Evolutionary conservation across 352 stramenopile species (phyloP).

Genomic region (Phytophthora idaei): DNA sequence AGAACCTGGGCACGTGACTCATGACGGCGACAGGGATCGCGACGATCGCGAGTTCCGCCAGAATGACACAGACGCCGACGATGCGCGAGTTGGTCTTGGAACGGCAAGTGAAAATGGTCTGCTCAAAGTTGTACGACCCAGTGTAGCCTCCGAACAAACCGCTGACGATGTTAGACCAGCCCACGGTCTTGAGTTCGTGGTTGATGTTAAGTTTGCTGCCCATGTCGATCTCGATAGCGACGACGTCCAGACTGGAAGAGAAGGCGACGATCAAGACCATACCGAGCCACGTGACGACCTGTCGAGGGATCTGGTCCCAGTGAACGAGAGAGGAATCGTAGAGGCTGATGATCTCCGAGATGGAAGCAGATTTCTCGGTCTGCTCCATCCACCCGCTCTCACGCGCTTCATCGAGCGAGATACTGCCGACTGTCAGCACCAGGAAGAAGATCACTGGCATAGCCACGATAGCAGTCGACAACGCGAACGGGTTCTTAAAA

Average conservation of each 20-base stretch:
- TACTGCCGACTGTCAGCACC: slow-evolving; percentile 68
- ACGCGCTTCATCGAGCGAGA: slow-evolving; percentile 89
- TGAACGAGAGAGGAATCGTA: slow-evolving; percentile 91
- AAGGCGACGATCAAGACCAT: slow-evolving; percentile 98
- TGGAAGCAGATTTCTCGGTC: slow-evolving; percentile 50
- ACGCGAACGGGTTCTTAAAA: slow-evolving; percentile 65
- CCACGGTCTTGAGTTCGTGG: slow-evolving; percentile 93
- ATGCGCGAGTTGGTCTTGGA: slow-evolving; percentile 89
- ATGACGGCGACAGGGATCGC: slow-evolving; percentile 93
- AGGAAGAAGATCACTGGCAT: slow-evolving; percentile 93
- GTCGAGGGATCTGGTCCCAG: slow-evolving; percentile 85
- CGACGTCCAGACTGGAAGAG: slow-evolving; percentile 95
- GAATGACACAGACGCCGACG: slow-evolving; percentile 89
- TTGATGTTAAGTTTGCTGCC: slow-evolving; percentile 93
- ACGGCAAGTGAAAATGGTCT: slow-evolving; percentile 97
- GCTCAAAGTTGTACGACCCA: slow-evolving; percentile 98
- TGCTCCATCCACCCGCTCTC: slow-evolving; percentile 87
- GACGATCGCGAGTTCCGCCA: slow-evolving; percentile 83
- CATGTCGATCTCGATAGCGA: slow-evolving; percentile 97
- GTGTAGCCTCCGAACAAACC: slow-evolving; percentile 96
- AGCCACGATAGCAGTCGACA: slow-evolving; percentile 80
- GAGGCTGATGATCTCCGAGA: slow-evolving; percentile 77
- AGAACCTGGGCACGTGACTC: slow-evolving; percentile 94
- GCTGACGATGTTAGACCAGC: slow-evolving; percentile 95
- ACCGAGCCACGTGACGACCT: slow-evolving; percentile 90